Percentiles rank a stretch among this genome's conserved stretches.
phyloP scores from a whole-genome alignment of 352 stramenopile genomes.

The Phytophthora capsici region DNA sequence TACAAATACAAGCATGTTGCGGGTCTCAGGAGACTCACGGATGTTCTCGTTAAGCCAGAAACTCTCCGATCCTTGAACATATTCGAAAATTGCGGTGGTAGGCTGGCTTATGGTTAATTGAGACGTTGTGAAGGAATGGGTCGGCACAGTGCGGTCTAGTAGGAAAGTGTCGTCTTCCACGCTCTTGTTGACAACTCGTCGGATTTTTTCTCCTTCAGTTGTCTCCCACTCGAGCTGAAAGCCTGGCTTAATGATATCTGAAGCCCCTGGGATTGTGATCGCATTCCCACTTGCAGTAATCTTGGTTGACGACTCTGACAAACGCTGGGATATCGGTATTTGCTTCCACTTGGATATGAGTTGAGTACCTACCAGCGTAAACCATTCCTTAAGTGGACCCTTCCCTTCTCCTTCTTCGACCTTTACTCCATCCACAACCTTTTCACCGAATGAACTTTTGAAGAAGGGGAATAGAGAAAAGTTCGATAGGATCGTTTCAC shows the following conservation, averaged over 20 bases:
- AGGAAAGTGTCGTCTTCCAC: constrained; percentile 48
- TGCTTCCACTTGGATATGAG: constrained; percentile 56
- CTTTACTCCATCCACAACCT: constrained; percentile 54
- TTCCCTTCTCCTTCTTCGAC: constrained; percentile 84
- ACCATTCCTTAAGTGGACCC: constrained; percentile 81
- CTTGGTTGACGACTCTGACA: constrained; percentile 8
- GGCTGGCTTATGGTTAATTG: constrained; percentile 55
- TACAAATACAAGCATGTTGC: constrained; percentile 46
- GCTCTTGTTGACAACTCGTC: constrained; percentile 58
- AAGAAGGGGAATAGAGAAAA: constrained; percentile 71
- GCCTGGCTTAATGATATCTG: constrained; percentile 27
- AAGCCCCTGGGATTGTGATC: constrained; percentile 42
- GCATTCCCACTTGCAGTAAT: constrained; percentile 59
- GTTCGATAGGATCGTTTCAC: constrained; percentile 7
- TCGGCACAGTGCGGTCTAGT: constrained; percentile 50
- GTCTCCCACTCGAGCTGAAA: constrained; percentile 47
- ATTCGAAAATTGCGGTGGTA: constrained; percentile 50
- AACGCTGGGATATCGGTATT: constrained; percentile 18
- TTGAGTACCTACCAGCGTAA: constrained; percentile 47
- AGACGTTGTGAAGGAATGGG: constrained; percentile 44
- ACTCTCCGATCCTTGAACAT: constrained; percentile 65
- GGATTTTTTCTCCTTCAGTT: constrained; percentile 34
- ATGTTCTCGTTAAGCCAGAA: constrained; percentile 68
- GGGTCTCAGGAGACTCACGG: constrained; percentile 41
- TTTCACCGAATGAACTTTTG: constrained; percentile 73